Percentiles rank a stretch among this genome's conserved stretches.
Evolutionary conservation across 1,284 basidiomycete genomes (phyloP).

Genomic region (Puccinia sorghi): DNA sequence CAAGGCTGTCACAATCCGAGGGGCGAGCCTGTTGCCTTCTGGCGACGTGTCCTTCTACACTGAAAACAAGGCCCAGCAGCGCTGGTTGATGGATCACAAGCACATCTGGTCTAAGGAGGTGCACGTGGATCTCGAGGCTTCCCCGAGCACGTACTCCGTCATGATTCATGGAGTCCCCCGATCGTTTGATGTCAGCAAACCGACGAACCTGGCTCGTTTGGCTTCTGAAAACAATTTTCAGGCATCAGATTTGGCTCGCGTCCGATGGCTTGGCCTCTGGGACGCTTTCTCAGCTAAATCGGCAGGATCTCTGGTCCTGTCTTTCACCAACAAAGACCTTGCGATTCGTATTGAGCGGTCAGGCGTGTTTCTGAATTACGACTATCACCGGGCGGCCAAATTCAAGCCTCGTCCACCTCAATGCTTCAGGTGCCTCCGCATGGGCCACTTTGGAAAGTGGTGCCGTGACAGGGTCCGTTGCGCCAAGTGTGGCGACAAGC

Average conservation of each 20-base stretch:
- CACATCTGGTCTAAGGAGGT: no score
- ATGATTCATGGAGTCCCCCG: background rate
- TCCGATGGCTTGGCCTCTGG: no score
- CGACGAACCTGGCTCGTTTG: background rate
- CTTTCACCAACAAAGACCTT: constrained; percentile 6
- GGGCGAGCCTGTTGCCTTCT: background rate
- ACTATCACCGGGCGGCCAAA: no score
- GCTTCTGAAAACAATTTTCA: no score
- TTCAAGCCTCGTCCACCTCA: background rate
- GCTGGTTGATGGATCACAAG: no score
- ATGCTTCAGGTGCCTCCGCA: constrained; percentile 1
- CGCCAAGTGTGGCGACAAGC: no score
- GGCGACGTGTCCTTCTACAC: background rate
- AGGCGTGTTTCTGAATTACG: background rate
- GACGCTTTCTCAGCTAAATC: no score
- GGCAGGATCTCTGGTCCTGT: no score
- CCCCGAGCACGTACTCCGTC: background rate
- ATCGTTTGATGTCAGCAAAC: background rate
- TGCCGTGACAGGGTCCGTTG: background rate
- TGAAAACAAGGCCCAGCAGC: background rate
- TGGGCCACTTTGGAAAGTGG: constrained; percentile 1
- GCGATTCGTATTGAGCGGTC: background rate
- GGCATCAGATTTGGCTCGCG: no score
- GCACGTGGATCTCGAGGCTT: background rate
- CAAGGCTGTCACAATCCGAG: no score